Evolutionary conservation across 805 yeast genomes (phyloP), one percentile per base, ranked within the genome.

Genomic region (Soucietia sequanensis): DNA sequence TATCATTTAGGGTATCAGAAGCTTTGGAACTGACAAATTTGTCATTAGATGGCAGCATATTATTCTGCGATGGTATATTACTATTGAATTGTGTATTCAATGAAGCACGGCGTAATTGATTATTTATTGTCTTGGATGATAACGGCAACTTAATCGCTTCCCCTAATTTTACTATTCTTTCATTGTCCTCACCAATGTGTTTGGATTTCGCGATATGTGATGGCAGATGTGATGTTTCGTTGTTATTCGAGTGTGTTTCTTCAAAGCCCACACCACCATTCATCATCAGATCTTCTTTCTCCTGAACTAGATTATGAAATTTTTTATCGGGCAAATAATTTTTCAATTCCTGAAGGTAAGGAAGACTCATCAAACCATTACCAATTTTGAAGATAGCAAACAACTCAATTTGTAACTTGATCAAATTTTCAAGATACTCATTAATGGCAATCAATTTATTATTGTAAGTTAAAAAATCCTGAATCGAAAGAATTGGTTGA

Each of bases 121-220:
- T 43, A 34, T 57, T 56, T 11, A 54, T 46, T 3, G 62, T 56
- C 29, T 54, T 58, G 11, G 65, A 54, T 5, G 59, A 52, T 23
- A 55, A 35, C 2, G 62, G 63, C 7, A 57, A 34, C 27, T 49
- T 50, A 15, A 58, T 54, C 2, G 46, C 41, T 25, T 48, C 52
- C 2, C 66, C 68, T n/a, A 59, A 35, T 31, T 60, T 62, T 7
- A 62, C 53, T 11, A 62, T 47, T 19, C 52, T 47, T 31, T 56
- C 67, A 1, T 35, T 31, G 38, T 41, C 33, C 8, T 18, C 21
- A 7, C 18, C n/a, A 12, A 23, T 17, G 17, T 31, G 25, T 12
- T 39, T 23, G 3, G 31, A 13, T 28, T 37, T 19, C n/a, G n/a
- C n/a, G 8, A 21, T 21, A 9, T 22, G 26, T 15, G 10, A 27